These are phyloP conservation scores for Rutstroemia sydowiana DNA, from an alignment of 2,329 filamentous ascomycete genomes.

Conservation along the genomic window DNA sequence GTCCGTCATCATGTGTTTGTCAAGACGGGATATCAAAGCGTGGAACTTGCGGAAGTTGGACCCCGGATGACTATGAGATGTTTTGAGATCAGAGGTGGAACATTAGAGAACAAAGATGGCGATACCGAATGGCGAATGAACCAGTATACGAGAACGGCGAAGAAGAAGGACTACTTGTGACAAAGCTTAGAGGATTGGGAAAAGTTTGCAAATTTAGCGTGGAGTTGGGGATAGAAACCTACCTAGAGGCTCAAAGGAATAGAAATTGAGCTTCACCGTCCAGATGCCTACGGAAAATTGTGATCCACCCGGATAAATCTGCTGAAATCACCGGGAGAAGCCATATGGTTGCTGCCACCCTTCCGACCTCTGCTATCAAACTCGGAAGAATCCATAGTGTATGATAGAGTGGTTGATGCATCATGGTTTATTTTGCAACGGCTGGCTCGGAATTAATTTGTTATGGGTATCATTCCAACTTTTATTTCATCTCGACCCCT, in stretches of 20 bases:
- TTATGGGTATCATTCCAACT: neutral
- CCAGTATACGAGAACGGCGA: constrained; percentile 86
- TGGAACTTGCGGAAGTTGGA: constrained; percentile 83
- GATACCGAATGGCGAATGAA: constrained; percentile 96
- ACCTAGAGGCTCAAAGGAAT: constrained; percentile 13
- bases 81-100: constrained; percentile 88
- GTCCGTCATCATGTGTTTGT: constrained; percentile 93
- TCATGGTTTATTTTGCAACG: neutral
- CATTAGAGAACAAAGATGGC: constrained; percentile 87
- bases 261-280: constrained; percentile 8
- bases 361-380: constrained; percentile 7
- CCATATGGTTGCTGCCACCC: constrained; percentile 10
- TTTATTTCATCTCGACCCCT: constrained; percentile 6
- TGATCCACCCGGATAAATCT: constrained; percentile 4
- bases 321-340: constrained; percentile 7
- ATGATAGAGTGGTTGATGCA: neutral
- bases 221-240: constrained; percentile 24
- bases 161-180: constrained; percentile 94
- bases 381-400: constrained; percentile 2
- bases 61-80: constrained; percentile 95
- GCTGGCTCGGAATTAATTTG: neutral
- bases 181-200: neutral
- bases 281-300: constrained; percentile 5
- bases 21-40: constrained; percentile 79
- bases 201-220: constrained; percentile 26